These are phyloP conservation scores for Pneumocystis sp. DNA, from an alignment of 1,139 yeast genomes.

Conservation along the genomic window DNA sequence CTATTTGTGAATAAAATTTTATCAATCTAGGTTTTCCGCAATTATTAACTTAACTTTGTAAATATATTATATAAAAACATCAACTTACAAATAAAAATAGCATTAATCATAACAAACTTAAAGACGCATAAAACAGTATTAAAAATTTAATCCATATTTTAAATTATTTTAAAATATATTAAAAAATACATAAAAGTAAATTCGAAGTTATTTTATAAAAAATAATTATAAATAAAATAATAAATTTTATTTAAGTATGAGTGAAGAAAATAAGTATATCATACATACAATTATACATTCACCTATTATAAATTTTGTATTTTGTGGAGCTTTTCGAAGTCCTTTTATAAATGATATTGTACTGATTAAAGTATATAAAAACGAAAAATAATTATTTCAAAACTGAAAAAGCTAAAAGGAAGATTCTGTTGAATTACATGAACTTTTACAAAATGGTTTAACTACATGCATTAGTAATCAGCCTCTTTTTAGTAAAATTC, in stretches of 20 bases:
- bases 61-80: slow-evolving; percentile 18
- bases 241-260: not conserved
- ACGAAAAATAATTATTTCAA: not conserved
- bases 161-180: not conserved
- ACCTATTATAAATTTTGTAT: not conserved
- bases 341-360: not conserved
- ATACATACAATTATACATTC: not conserved
- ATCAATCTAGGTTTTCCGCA: slow-evolving; percentile 83
- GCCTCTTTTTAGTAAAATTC: not conserved
- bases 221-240: not conserved
- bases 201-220: not conserved
- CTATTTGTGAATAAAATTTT: slow-evolving; percentile 81
- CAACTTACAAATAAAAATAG: slow-evolving; percentile 67
- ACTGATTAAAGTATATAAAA: not conserved
- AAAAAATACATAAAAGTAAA: no score
- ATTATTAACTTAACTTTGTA: slow-evolving; percentile 47
- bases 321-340: not conserved
- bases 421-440: not conserved
- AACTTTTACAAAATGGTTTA: not conserved
- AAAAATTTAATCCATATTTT: not conserved
- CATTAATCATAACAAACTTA: slow-evolving; percentile 51
- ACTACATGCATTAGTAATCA: not conserved
- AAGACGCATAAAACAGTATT: not conserved
- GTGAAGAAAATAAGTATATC: not conserved
- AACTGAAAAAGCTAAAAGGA: not conserved